phyloP scores from a whole-genome alignment of 441 rosid genomes.

The Aquilaria agallochum region DNA sequence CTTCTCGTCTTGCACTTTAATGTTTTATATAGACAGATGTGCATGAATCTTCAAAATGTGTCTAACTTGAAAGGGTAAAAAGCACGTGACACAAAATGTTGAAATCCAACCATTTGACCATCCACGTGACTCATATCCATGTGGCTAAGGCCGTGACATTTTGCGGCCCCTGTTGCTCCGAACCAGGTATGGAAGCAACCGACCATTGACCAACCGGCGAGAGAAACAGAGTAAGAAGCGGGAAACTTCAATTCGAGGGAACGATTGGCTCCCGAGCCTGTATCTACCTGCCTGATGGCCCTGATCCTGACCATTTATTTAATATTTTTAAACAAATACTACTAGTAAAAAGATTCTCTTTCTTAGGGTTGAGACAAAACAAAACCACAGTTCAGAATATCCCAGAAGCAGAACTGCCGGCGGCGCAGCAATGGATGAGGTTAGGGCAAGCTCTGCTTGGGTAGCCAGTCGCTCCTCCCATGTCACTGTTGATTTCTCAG shows the following conservation, averaged over 20 bases:
- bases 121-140: not conserved
- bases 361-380: conserved; percentile 8
- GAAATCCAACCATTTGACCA: not conserved
- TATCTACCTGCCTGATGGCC: not conserved
- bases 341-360: not conserved
- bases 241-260: conserved; percentile 13
- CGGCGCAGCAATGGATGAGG: conserved; percentile 53
- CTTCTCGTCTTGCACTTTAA: too few relatives aligned
- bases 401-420: not conserved
- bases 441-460: conserved; percentile 57
- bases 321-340: not conserved
- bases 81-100: not conserved
- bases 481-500: conserved; percentile 48
- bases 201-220: too few relatives aligned
- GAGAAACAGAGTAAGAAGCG: conserved; percentile 6
- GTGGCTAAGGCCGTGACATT: not conserved
- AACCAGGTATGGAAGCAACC: not conserved
- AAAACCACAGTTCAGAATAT: not conserved
- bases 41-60: too few relatives aligned
- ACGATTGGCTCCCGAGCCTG: not conserved
- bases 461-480: conserved; percentile 57
- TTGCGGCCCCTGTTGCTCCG: not conserved
- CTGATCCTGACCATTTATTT: not conserved
- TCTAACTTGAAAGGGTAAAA: not conserved
- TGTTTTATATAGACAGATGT: too few relatives aligned